Evolutionary conservation across 1,284 basidiomycete species (phyloP), one percentile per base, ranked within the genome.

Genomic region (Tilletia indica): DNA sequence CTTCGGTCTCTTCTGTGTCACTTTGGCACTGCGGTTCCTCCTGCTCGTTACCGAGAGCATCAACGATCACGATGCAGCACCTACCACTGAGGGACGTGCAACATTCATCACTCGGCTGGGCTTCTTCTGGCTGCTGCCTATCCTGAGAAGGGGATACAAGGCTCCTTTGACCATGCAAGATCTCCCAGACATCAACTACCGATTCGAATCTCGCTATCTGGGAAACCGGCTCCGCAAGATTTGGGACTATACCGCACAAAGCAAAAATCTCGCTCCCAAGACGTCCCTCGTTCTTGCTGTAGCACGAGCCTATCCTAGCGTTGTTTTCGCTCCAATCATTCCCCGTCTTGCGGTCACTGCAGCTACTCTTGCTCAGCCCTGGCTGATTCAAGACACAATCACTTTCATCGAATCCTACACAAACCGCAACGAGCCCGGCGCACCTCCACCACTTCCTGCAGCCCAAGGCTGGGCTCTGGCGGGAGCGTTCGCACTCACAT

Each of bases 391-490:
- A 34, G 71, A 73, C 34, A 80, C 81, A 2, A 73, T 82, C 6
- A 68, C 72, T 25, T 82, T 82, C 56, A 77, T 78, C 16, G 75
- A 80, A 68, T 74, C 73, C 1, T 78, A 76, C 61, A 68, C 69
- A 4, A 51, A 48, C 12, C 19, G 68, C 5, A n/a, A 49, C 9
- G 67, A 14, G 48, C 48, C 69, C 14, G 71, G 54, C 39, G 72
- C 73, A 38, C 21, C 73, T 42, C 48, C 71, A 8, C 71, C 71
- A 1, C 73, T 78, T 39, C 78, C 80, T 11, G 72, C 74, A 8
- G 76, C 70, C 25, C 74, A 78, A 34, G 80, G 80, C 9, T 82
- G 80, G 80, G 80, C 77, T 25, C 73, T 82, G 12, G 80, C 78
- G 2, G 80, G 78, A 8, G 80, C 80, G 0, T 82, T 76, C 68